Conservation (phyloP, 176 grass and related monocot genomes). For the Ananas comosus region DNA sequence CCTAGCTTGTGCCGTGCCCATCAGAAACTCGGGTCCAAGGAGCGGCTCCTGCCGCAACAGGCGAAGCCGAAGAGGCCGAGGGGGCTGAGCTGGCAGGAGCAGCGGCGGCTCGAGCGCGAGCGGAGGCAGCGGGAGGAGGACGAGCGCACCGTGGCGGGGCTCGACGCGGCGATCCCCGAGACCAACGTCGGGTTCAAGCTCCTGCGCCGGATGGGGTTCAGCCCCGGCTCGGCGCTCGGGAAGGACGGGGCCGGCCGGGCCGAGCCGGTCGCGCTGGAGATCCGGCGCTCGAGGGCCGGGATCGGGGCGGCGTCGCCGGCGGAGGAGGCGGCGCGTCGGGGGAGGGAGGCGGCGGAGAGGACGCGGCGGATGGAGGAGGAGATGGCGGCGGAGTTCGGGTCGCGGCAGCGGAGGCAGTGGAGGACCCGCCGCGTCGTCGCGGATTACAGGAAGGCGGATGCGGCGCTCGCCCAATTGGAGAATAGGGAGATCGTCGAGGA, state of each 20-base stretch:
- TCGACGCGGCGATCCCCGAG: conserved; percentile 62
- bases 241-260: conserved; percentile 24
- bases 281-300: conserved; percentile 54
- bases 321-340: neutral
- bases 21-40: conserved; percentile 20
- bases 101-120: conserved; percentile 40
- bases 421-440: conserved; percentile 40
- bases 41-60: conserved; percentile 14
- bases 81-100: conserved; percentile 55
- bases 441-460: conserved; percentile 61
- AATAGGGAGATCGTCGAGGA: conserved; percentile 39
- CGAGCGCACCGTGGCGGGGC: conserved; percentile 39
- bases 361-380: conserved; percentile 40
- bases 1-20: neutral
- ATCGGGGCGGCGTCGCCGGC: conserved; percentile 38
- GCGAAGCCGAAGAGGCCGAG: conserved; percentile 33
- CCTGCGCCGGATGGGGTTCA: conserved; percentile 77
- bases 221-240: conserved; percentile 21
- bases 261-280: conserved; percentile 65
- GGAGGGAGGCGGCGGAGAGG: conserved; percentile 28
- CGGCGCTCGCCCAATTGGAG: conserved; percentile 61
- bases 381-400: conserved; percentile 56
- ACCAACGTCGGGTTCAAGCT: conserved; percentile 89
- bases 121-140: conserved; percentile 72
- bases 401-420: conserved; percentile 62